Percentiles rank a stretch among this genome's conserved stretches.
Evolutionary conservation across 2,329 filamentous ascomycete genomes (phyloP).

Genomic region (Apiospora malaysiana): DNA sequence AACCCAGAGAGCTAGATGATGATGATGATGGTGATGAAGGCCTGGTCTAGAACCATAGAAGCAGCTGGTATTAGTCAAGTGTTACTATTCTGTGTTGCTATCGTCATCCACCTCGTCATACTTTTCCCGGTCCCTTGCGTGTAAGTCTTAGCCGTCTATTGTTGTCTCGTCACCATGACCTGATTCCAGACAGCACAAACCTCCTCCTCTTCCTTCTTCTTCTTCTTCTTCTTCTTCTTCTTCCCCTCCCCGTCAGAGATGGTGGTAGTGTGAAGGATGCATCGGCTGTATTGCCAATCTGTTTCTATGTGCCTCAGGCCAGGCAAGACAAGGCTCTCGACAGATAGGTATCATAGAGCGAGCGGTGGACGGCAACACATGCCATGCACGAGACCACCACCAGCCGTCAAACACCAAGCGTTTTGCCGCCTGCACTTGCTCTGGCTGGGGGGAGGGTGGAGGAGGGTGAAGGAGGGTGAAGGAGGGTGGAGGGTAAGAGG

Average conservation of each 20-base stretch:
- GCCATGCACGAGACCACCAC: constrained; percentile 4
- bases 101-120: constrained; percentile 1
- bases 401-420: constrained; percentile 31
- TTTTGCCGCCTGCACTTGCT: constrained; percentile 35
- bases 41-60: background rate
- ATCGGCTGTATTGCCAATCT: background rate
- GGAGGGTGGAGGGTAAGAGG: too few relatives aligned
- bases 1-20: too few relatives aligned
- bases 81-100: constrained; percentile 7
- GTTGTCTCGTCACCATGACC: constrained; percentile 17
- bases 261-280: background rate
- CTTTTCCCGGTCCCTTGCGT: constrained; percentile 6
- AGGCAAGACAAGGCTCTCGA: constrained; percentile 4
- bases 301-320: constrained; percentile 1
- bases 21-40: background rate
- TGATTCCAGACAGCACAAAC: constrained; percentile 6
- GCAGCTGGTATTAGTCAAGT: background rate
- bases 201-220: background rate
- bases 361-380: background rate
- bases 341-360: background rate
- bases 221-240: background rate
- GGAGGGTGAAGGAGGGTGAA: background rate
- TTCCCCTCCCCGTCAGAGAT: background rate
- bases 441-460: constrained; percentile 23
- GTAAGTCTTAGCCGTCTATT: background rate